phyloP scores from a whole-genome alignment of 306 rosid genomes.

The Trifolium dubium region DNA sequence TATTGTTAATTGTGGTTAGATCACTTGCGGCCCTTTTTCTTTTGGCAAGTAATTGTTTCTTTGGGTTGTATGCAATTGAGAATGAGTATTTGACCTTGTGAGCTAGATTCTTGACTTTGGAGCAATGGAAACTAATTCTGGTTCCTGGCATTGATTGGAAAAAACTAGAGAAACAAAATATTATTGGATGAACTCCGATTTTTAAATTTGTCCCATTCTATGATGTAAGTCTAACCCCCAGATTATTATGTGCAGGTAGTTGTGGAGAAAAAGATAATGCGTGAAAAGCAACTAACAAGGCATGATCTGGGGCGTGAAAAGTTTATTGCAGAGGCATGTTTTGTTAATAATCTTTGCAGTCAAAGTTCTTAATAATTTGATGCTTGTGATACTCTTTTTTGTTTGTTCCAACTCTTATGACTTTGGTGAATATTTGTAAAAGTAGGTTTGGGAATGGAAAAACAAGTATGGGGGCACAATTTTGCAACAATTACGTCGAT shows the following conservation, averaged over 20 bases:
- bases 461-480: conserved; percentile 82
- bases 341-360: conserved; percentile 25
- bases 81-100: neutral
- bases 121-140: neutral
- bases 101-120: neutral
- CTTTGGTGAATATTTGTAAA: conserved; percentile 37
- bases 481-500: conserved; percentile 76
- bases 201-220: neutral
- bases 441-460: conserved; percentile 98
- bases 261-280: conserved; percentile 97
- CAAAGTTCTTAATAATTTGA: conserved; percentile 24
- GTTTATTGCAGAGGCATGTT: conserved; percentile 75
- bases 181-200: neutral
- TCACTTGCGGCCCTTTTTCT: neutral
- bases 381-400: conserved; percentile 18
- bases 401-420: conserved; percentile 17
- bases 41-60: neutral
- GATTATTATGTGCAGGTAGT: conserved; percentile 62
- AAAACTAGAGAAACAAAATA: neutral
- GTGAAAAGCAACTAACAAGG: conserved; percentile 68
- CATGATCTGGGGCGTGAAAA: conserved; percentile 89
- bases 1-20: neutral
- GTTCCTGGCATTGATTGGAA: neutral
- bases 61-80: neutral
- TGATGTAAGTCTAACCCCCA: too few relatives aligned